These are phyloP conservation scores for Silene uniflora DNA, from an alignment of 148 eudicot species.

Conservation along the genomic window DNA sequence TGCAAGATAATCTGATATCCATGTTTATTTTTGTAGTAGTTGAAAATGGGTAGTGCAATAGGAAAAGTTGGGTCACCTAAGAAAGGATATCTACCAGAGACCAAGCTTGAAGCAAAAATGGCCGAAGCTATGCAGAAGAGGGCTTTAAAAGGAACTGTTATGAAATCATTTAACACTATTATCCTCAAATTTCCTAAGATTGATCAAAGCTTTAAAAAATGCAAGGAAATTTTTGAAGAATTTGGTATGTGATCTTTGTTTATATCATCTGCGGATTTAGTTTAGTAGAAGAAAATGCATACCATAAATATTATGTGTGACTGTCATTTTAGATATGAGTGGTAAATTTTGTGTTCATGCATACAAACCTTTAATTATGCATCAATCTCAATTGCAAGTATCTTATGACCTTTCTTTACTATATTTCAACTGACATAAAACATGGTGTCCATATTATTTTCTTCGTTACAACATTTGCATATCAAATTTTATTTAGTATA, in stretches of 20 bases:
- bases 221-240: constrained; percentile 63
- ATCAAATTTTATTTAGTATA: neutral
- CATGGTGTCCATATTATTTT: neutral
- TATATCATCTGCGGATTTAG: neutral
- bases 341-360: too few relatives aligned
- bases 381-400: too few relatives aligned
- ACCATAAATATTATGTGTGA: neutral
- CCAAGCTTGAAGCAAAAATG: constrained; percentile 79
- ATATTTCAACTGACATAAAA: too few relatives aligned
- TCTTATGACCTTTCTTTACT: too few relatives aligned
- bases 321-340: too few relatives aligned
- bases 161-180: constrained; percentile 73
- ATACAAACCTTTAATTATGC: too few relatives aligned
- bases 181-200: constrained; percentile 89
- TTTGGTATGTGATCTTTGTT: constrained; percentile 47
- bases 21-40: constrained; percentile 13
- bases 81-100: constrained; percentile 37
- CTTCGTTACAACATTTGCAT: neutral
- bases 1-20: neutral
- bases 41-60: constrained; percentile 62
- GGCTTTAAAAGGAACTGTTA: constrained; percentile 53
- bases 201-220: constrained; percentile 73
- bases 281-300: neutral
- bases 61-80: constrained; percentile 45
- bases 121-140: constrained; percentile 70